Base-by-base conservation (phyloP, 345 rosid genomes). In the Melastoma malabathricum region DNA sequence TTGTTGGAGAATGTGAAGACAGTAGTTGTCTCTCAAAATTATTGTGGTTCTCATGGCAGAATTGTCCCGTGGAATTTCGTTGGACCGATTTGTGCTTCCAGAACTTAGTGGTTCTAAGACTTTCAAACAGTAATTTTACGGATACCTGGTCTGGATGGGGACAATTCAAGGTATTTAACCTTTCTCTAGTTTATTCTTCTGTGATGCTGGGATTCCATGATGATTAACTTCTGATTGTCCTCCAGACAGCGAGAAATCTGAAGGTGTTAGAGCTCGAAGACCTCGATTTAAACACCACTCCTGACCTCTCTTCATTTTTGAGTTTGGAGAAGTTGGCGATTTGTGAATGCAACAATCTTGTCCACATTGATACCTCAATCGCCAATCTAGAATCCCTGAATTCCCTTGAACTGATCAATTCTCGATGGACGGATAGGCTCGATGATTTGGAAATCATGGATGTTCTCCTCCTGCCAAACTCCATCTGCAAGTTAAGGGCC, bases 331-430 rank as follows among this genome's bases (percentile, higher is more conserved):
- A 18, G n/a, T 29, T 29, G 22, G 23, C 1, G 16, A 8, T 50
- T 6, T 14, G 17, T n/a, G 0, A 0, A 6, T 50, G 43, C 18
- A 10, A 0, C 12, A 6, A 14, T 25, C 38, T 50, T 15, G 16
- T 0, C 0, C 3, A 15, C 13, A 4, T 50, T 15, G 0, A 14
- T 17, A 0, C 54, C 29, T 29, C 54, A 18, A 0, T 50, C 18
- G 6, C 0, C 0, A 27, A 29, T 0, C 43, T 50, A 4, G 0
- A 19, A 6, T 3, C 13, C 19, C 38, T 50, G 44, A 15, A 38
- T 22, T 54, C 57, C 57, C 0, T 54, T 0, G 23, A 13, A 15
- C 6, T 25, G 31, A 14, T 10, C 17, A 13, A 0, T 16, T 52
- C n/a, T 19, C 16, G 39, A n/a, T n/a, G n/a, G n/a, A n/a, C n/a